Base-by-base conservation (phyloP, 257 asterid species). In the Ajuga chamaepitys region DNA sequence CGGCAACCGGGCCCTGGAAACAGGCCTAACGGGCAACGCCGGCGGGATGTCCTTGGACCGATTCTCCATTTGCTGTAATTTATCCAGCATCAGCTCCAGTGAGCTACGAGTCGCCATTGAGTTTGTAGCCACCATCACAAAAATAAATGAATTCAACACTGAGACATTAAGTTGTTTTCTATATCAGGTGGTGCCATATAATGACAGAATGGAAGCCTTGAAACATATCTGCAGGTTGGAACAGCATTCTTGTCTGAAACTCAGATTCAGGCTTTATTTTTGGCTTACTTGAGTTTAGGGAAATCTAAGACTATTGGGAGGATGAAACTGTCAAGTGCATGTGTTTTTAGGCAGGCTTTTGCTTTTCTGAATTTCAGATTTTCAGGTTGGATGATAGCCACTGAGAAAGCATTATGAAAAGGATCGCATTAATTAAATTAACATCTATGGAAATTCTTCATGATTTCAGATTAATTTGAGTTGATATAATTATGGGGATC, bases 31-130 rank as follows among this genome's bases (percentile, higher is more conserved):
- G 4, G 96, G 96, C 78, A 89, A 71, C 13, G 90, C 70, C 4
- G 96, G 96, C 4, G 86, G 93, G 16, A 3, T 20, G 18, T 70
- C 80, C 32, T 53, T 30, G 12, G 81, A 72, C 74, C 35, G 72
- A 40, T 75, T 82, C 38, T 86, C 89, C 67, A 35, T 30, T 64
- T 77, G 75, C 79, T 78, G 95, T 62, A 89, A 26, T 56, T 75
- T 78, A 8, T 78, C 82, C 72, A 89, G 86, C 95, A 89, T 83
- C 53, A 86, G 70, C 86, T 89, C 96, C 64, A 89, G 67, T 6
- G 93, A 77, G 77, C 96, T 89, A 40, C 78, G 93, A 67, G 40
- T 70, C 60, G 66, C 72, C 86, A 79, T 82, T 37, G 81, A 42
- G 62, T 61, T 61, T 12, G 73, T 65, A 17, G 75, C 63, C 75